A percentile compares a stretch with the other conserved stretches of the same genome.
phyloP scores from a whole-genome alignment of 371 early-diverging fungal genomes.

The Apophysomyces sp. region DNA sequence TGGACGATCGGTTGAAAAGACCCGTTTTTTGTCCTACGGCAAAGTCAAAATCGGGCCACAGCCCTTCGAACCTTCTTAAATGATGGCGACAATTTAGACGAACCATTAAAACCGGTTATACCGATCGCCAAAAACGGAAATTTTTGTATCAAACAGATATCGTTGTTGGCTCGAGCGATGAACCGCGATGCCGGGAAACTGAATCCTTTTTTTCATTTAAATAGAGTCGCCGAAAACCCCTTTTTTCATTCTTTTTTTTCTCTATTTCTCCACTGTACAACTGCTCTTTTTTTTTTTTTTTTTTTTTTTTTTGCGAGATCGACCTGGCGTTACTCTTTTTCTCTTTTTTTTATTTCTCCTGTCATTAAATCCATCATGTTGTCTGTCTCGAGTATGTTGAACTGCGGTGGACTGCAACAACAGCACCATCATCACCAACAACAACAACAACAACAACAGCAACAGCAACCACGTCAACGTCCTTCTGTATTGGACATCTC shows the following conservation, averaged over 20 bases:
- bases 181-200: neutral
- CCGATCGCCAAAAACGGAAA: neutral
- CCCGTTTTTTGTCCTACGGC: constrained; percentile 1
- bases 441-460: neutral
- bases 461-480: constrained; percentile 11
- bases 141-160: constrained; percentile 1
- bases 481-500: constrained; percentile 43
- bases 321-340: constrained; percentile 6
- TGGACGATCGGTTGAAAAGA: neutral
- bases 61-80: constrained; percentile 4
- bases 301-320: neutral
- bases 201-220: neutral
- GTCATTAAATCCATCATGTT: neutral
- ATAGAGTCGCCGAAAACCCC: neutral
- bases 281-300: constrained; percentile 8
- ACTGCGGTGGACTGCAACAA: constrained; percentile 4
- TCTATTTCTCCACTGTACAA: neutral
- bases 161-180: constrained; percentile 1
- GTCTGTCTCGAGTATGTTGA: constrained; percentile 12
- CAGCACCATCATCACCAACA: neutral
- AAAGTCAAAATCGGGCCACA: constrained; percentile 2
- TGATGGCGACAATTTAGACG: constrained; percentile 2
- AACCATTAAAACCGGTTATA: neutral
- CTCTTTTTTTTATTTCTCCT: constrained; percentile 7
- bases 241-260: constrained; percentile 4